phyloP scores from a whole-genome alignment of 768 basidiomycete genomes.

The Cystoderma amianthinum region DNA sequence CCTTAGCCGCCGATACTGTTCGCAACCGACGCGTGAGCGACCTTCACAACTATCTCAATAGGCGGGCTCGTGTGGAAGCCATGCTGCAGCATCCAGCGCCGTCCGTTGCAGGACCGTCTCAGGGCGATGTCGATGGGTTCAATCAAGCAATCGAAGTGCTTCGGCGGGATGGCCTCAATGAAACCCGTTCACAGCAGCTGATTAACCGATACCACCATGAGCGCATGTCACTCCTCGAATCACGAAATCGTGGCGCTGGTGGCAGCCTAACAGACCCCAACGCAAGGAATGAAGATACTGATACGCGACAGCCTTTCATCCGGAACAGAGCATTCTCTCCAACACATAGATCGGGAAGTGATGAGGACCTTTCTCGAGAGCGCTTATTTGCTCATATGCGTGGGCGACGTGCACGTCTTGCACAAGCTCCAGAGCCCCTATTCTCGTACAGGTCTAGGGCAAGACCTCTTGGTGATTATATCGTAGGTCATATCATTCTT shows the following conservation, averaged over 20 bases:
- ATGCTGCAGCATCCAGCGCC: constrained; percentile 10
- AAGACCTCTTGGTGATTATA: constrained; percentile 33
- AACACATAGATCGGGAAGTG: not conserved
- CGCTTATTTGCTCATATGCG: not conserved
- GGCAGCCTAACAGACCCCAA: no score
- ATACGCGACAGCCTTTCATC: not conserved
- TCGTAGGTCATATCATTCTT: constrained; percentile 34
- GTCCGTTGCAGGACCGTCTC: not conserved
- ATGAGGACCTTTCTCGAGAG: not conserved
- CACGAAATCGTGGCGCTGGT: no score
- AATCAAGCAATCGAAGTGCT: constrained; percentile 22
- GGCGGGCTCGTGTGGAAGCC: constrained; percentile 18
- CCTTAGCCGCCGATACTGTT: not conserved
- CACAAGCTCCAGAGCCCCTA: not conserved
- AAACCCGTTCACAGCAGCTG: constrained; percentile 20
- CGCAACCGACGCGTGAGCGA: not conserved
- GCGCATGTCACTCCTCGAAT: no score
- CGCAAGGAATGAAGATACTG: not conserved
- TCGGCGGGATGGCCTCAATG: constrained; percentile 18
- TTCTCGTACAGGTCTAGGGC: constrained; percentile 9
- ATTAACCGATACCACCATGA: constrained; percentile 5
- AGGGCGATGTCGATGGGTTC: constrained; percentile 15
- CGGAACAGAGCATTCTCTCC: not conserved
- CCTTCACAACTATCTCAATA: constrained; percentile 11
- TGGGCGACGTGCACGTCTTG: not conserved